Base-by-base conservation (phyloP, 139 green algal species). In the Chlorella sp. region DNA sequence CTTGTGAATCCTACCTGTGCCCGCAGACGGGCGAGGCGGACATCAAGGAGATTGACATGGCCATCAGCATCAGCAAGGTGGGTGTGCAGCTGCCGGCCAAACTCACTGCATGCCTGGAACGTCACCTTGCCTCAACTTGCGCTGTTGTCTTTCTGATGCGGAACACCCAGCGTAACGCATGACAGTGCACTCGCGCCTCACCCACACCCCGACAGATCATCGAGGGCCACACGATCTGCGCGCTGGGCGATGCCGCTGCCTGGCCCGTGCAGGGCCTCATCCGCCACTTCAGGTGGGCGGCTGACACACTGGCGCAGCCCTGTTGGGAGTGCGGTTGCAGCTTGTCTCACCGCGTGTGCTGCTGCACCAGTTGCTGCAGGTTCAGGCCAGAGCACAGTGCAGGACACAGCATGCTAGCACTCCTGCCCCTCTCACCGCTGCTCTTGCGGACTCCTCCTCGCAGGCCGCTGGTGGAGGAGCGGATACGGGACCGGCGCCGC, bases 31-130 rank as follows among this genome's bases (percentile, higher is more conserved):
- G 93, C 32, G 89, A 96, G 70, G 93, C 93, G 9, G 74, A 85
- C 17, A 26, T 94, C 47, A 92, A 94, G 89, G 93, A 96, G 86
- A 95, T 96, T 23, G 93, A 96, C 82, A 96, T 96, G 93, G 36
- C 95, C 17, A 60, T 74, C 62, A 41, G 47, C 55, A 70, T 82
- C 75, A 71, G 55, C 75, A 82, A 82, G 75, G 75, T 47, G 16
- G 23, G 47, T 1, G 41, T 6, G 44, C 44, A 6, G 7, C 6
- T 51, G 44, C 44, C n/a, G n/a, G n/a, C n/a, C n/a, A n/a, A n/a
- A n/a, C n/a, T n/a, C n/a, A n/a, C n/a, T n/a, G n/a, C n/a, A n/a
- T n/a, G n/a, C n/a, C n/a, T n/a, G n/a, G n/a, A n/a, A n/a, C n/a
- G n/a, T n/a, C n/a, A n/a, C n/a, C n/a, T n/a, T n/a, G n/a, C n/a